Percentiles rank a stretch among this genome's conserved stretches.
Evolutionary conservation across 176 grass and related monocot genomes (phyloP).

Genomic region (Sorghum bicolor): Sorghum_bicolor_NCBIv3 NC_012872.2:58551001-58551500

Average conservation of each 20-base stretch:
- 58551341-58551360: slow-evolving; percentile 84
- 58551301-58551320: slow-evolving; percentile 12
- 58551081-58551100: slow-evolving; percentile 19
- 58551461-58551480: slow-evolving; percentile 28
- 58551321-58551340: slow-evolving; percentile 60
- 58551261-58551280: slow-evolving; percentile 21
- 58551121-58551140: slow-evolving; percentile 57
- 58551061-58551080: not conserved
- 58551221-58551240: not conserved
- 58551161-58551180: slow-evolving; percentile 16
- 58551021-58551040: not conserved
- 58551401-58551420: slow-evolving; percentile 44
- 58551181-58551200: slow-evolving; percentile 57
- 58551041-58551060: slow-evolving; percentile 26
- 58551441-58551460: slow-evolving; percentile 25
- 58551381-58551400: slow-evolving; percentile 76
- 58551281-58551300: not conserved
- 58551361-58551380: slow-evolving; percentile 68
- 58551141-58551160: not conserved
- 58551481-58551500: not conserved
- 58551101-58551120: slow-evolving; percentile 18
- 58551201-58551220: slow-evolving; percentile 27
- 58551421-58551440: not conserved
- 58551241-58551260: not conserved
- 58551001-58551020: slow-evolving; percentile 22